Evolutionary conservation across 768 basidiomycete genomes (phyloP).

Genomic region (Lentinula sp.): DNA sequence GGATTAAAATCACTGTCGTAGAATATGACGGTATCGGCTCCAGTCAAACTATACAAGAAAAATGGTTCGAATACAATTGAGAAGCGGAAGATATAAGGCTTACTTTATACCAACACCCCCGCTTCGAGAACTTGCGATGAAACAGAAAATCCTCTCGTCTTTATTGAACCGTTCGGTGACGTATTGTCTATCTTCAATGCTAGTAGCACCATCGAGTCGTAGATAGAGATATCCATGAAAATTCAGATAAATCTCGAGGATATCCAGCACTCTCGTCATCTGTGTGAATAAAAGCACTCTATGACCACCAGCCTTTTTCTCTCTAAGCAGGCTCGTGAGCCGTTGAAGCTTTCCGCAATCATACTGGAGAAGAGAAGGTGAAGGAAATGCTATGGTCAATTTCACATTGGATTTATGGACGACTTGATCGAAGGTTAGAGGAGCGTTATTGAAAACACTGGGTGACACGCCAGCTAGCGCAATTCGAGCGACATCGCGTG

Average conservation of each 20-base stretch:
- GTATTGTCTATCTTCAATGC: slow-evolving; percentile 90
- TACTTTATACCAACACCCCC: slow-evolving; percentile 95
- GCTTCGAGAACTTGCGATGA: slow-evolving; percentile 79
- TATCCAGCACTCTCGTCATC: slow-evolving; percentile 92
- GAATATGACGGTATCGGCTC: slow-evolving; percentile 94
- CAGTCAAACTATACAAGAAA: slow-evolving; percentile 51
- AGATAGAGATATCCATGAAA: slow-evolving; percentile 92
- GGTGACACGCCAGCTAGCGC: slow-evolving; percentile 42
- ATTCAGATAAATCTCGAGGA: slow-evolving; percentile 89
- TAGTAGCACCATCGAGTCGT: slow-evolving; percentile 91
- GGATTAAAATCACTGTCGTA: slow-evolving; percentile 98
- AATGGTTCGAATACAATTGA: slow-evolving; percentile 12
- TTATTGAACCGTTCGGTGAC: slow-evolving; percentile 85
- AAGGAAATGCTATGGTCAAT: slow-evolving; percentile 90
- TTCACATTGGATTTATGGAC: slow-evolving; percentile 76
- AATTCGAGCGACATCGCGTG: slow-evolving; percentile 63
- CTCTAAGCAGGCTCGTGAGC: slow-evolving; percentile 70
- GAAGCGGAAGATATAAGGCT: slow-evolving; percentile 17
- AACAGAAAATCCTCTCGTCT: slow-evolving; percentile 75
- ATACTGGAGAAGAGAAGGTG: slow-evolving; percentile 83
- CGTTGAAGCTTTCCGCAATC: slow-evolving; percentile 95
- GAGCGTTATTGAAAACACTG: slow-evolving; percentile 19
- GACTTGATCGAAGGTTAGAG: slow-evolving; percentile 53
- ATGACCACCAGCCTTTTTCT: slow-evolving; percentile 84
- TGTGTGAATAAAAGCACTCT: slow-evolving; percentile 94